phyloP scores from a whole-genome alignment of 208 protist genomes.

The Tritrichomonas musculus region DNA sequence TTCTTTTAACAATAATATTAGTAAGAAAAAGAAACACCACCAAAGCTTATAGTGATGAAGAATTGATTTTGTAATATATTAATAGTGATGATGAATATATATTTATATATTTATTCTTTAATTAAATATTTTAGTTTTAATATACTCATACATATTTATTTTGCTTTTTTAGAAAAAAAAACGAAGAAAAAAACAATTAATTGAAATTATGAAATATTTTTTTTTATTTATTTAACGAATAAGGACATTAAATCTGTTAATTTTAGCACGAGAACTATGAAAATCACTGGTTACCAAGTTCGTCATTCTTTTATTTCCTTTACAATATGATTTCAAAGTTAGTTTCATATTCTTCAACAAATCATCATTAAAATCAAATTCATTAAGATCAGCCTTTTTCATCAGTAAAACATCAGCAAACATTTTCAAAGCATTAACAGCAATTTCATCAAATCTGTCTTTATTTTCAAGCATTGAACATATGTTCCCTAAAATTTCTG shows the following conservation, averaged over 20 bases:
- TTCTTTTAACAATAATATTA: too few species aligned
- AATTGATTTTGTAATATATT: too few species aligned
- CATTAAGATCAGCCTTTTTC: neutral
- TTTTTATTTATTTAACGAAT: constrained; percentile 27
- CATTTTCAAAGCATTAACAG: neutral
- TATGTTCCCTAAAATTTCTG: neutral
- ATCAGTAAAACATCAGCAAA: neutral
- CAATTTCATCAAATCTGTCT: neutral
- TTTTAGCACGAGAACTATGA: neutral
- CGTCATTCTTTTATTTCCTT: neutral
- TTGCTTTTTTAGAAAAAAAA: too few species aligned
- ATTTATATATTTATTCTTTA: too few species aligned
- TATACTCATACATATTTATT: too few species aligned
- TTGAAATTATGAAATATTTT: too few species aligned
- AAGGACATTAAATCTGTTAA: constrained; percentile 3
- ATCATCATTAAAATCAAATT: neutral
- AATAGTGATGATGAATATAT: too few species aligned
- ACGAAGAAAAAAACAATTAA: too few species aligned
- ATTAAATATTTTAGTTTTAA: too few species aligned
- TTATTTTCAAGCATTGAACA: neutral
- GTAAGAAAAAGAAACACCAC: too few species aligned
- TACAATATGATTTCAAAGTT: neutral
- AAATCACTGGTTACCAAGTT: neutral
- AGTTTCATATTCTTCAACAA: neutral
- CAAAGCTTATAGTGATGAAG: too few species aligned